A percentile compares a stretch with the other conserved stretches of the same genome.
Evolutionary conservation across 768 basidiomycete genomes (phyloP).

Genomic region (Tylopilus rubrobrunneus): DNA sequence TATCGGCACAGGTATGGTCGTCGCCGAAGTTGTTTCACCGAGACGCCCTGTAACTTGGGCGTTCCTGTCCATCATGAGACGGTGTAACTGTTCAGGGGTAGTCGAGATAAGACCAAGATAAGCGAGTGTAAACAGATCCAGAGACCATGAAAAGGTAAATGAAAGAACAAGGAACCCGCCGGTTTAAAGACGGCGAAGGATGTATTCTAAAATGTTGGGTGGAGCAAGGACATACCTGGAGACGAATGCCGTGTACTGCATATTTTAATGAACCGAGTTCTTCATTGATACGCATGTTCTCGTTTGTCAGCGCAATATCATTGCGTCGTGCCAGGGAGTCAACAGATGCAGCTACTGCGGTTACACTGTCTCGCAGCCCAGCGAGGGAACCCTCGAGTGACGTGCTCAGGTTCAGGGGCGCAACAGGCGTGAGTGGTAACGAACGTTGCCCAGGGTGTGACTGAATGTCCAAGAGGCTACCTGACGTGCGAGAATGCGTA

Average conservation of each 20-base stretch:
- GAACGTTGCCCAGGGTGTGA: slow-evolving; percentile 22
- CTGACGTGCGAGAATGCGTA: slow-evolving; percentile 13
- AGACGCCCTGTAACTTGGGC: slow-evolving; percentile 49
- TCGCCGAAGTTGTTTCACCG: slow-evolving; percentile 14
- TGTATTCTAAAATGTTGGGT: neutral
- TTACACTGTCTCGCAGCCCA: slow-evolving; percentile 57
- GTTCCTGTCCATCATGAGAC: slow-evolving; percentile 75
- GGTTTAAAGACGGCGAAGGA: neutral
- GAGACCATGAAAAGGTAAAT: slow-evolving; percentile 7
- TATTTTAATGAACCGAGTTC: slow-evolving; percentile 68
- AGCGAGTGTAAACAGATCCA: slow-evolving; percentile 10
- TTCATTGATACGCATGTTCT: slow-evolving; percentile 67
- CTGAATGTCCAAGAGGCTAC: slow-evolving; percentile 19
- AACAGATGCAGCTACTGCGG: slow-evolving; percentile 53
- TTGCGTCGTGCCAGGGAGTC: slow-evolving; percentile 59
- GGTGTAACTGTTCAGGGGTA: slow-evolving; percentile 45
- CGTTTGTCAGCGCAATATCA: slow-evolving; percentile 66
- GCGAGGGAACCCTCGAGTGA: slow-evolving; percentile 59
- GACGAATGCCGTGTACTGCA: slow-evolving; percentile 69
- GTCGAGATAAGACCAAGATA: slow-evolving; percentile 14
- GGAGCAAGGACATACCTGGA: slow-evolving; percentile 54
- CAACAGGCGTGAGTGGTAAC: slow-evolving; percentile 38
- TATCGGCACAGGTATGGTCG: slow-evolving; percentile 18
- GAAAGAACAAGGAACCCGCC: neutral
- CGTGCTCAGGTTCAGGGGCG: slow-evolving; percentile 60